Percentiles rank a stretch among this genome's conserved stretches.
phyloP scores from a whole-genome alignment of 768 basidiomycete species.

The Phylloporus rhodoxanthus region DNA sequence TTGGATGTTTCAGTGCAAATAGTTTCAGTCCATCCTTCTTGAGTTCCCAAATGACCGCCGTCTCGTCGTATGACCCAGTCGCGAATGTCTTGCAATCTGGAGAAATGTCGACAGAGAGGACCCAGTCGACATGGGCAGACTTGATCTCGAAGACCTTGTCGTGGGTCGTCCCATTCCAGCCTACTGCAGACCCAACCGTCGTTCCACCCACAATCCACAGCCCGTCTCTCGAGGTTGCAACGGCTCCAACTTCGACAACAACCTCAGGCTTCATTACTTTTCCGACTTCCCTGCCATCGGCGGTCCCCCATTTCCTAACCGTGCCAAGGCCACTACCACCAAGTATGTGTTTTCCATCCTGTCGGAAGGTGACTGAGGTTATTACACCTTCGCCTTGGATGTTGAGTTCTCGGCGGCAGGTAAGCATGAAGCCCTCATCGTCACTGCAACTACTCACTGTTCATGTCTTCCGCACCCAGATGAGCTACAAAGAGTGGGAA shows the following conservation, averaged over 20 bases:
- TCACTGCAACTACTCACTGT: not conserved
- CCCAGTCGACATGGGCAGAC: constrained; percentile 2
- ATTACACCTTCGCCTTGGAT: constrained; percentile 5
- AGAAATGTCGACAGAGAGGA: constrained; percentile 4
- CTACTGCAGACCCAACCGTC: constrained; percentile 1
- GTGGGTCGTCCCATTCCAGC: not conserved
- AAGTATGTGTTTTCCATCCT: constrained; percentile 1
- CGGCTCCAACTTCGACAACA: not conserved
- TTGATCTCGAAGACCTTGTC: not conserved
- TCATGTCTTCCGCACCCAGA: not conserved
- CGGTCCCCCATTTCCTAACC: constrained; percentile 1
- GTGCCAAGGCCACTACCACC: constrained; percentile 4
- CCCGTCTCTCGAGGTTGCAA: constrained; percentile 2
- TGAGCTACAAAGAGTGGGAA: not conserved
- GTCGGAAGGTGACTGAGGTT: constrained; percentile 1
- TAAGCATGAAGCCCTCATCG: not conserved
- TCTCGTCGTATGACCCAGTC: constrained; percentile 6
- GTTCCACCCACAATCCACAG: constrained; percentile 6
- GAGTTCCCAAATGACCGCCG: constrained; percentile 1
- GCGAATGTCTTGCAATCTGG: constrained; percentile 4
- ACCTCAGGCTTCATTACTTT: not conserved
- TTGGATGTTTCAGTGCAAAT: not conserved
- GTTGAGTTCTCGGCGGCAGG: not conserved
- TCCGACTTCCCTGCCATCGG: constrained; percentile 1
- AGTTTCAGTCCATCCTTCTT: not conserved